These are phyloP conservation scores for Neurospora sp. DNA, from an alignment of 495 filamentous ascomycete species.

Conservation along the genomic window DNA sequence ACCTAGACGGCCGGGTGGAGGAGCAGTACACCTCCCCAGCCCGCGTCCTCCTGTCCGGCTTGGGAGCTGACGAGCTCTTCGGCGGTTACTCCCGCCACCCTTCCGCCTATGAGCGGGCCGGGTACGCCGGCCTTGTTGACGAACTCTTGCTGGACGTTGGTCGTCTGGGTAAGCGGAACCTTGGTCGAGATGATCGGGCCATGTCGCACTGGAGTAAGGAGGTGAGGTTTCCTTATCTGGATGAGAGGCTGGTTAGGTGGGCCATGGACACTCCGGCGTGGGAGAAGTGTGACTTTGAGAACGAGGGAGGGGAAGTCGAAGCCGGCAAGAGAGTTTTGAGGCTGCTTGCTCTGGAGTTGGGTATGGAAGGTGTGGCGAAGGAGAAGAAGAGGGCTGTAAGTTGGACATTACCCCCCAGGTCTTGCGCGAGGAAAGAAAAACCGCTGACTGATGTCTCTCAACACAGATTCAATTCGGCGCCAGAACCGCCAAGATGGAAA, in stretches of 20 bases:
- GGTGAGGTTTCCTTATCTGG: slow-evolving; percentile 82
- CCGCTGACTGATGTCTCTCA: slow-evolving; percentile 1
- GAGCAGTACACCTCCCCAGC: slow-evolving; percentile 55
- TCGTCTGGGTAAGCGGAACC: slow-evolving; percentile 81
- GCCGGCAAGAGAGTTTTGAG: slow-evolving; percentile 73
- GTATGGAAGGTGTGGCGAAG: slow-evolving; percentile 54
- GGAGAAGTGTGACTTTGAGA: slow-evolving; percentile 76
- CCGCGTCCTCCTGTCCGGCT: slow-evolving; percentile 78
- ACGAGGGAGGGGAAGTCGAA: slow-evolving; percentile 42
- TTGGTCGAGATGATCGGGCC: slow-evolving; percentile 87
- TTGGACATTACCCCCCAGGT: too few species aligned
- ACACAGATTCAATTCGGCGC: slow-evolving; percentile 70
- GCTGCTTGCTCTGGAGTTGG: slow-evolving; percentile 64
- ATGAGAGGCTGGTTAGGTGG: slow-evolving; percentile 77
- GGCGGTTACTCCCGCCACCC: slow-evolving; percentile 84
- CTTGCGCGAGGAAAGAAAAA: too few species aligned
- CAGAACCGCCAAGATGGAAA: slow-evolving; percentile 77
- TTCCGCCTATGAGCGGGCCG: slow-evolving; percentile 55
- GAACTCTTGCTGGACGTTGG: slow-evolving; percentile 82
- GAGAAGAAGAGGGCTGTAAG: slow-evolving; percentile 85
- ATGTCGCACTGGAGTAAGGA: slow-evolving; percentile 87
- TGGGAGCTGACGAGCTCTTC: slow-evolving; percentile 94
- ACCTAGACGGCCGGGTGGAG: neutral
- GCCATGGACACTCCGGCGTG: slow-evolving; percentile 61
- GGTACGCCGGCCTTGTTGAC: slow-evolving; percentile 61